Evolutionary conservation across 169 alveolate genomes (phyloP), one percentile per base, ranked within the genome.

Genomic region (Plasmodium yoelii): DNA sequence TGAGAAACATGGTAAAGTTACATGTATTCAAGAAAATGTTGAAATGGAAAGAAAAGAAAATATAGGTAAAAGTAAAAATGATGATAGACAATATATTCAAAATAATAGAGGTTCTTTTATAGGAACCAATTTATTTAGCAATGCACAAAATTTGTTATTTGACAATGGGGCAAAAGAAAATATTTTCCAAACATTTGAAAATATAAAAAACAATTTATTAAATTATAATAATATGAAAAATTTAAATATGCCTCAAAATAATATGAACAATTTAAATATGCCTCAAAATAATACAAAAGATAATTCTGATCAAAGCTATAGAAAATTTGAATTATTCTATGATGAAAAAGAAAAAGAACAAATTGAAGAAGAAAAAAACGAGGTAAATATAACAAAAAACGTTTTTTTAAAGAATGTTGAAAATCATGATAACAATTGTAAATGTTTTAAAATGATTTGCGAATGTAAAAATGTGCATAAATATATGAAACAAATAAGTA

Each of bases 91-190:
- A 26, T 5, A 70, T 15, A 12, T 7, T 28, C 47, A 12, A 34
- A n/a, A 51, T 10, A 47, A 9, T 18, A 15, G 24, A 6, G 6
- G 13, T 5, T 26, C 19, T 57, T 18, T 8, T 28, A 24, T 15
- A 10, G 61, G 60, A 19, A 70, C 39, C 13, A 67, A 57, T 42
- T 18, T 82, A 9, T 39, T 67, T 3, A 56, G 56, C 13, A 42
- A 12, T 12, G 73, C 87, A 9, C 73, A 73, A 1, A 73, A 46
- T 9, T 59, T 73, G 1, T 56, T 72, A 15, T 55, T 44, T 56
- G 57, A 72, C 12, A 71, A 72, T 13, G 15, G 34, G 8, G 6
- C 57, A 56, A 72, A 72, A 18, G 57, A 39, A 53, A 72, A 19
- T 28, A 34, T 72, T 2, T 12, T 72, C 10, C 49, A 6, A 26